Percentiles rank a stretch among this genome's conserved stretches.
phyloP scores from a whole-genome alignment of 345 rosid genomes.

The Populus tremula region DNA sequence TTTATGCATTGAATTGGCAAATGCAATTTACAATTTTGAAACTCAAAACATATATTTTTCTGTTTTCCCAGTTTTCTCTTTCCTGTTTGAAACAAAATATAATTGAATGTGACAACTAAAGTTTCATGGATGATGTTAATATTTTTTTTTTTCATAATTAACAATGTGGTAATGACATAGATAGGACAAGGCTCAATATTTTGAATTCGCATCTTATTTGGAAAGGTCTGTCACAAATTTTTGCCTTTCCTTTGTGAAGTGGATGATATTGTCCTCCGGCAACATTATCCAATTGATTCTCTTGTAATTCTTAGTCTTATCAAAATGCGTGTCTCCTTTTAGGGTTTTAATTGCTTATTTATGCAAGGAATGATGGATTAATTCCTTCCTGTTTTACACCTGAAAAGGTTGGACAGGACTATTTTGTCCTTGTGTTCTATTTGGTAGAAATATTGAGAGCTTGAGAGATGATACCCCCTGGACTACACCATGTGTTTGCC shows the following conservation, averaged over 20 bases:
- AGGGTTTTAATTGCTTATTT: not conserved
- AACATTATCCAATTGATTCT: not conserved
- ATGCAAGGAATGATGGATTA: not conserved
- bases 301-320: not conserved
- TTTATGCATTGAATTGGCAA: too few relatives aligned
- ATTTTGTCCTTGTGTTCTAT: constrained; percentile 87
- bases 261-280: not conserved
- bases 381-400: not conserved
- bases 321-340: not conserved
- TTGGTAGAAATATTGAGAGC: constrained; percentile 78
- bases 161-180: not conserved
- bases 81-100: not conserved
- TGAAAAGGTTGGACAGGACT: constrained; percentile 77
- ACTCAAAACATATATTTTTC: not conserved
- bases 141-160: not conserved
- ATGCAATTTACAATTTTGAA: not conserved
- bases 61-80: not conserved
- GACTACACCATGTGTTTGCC: constrained; percentile 82
- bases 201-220: not conserved
- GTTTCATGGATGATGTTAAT: not conserved
- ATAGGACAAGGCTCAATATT: not conserved
- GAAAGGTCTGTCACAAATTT: not conserved
- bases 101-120: not conserved
- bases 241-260: not conserved
- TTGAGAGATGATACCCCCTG: constrained; percentile 74